Percentiles rank a stretch among this genome's conserved stretches.
Evolutionary conservation across 768 basidiomycete genomes (phyloP).

Genomic region (Boletus reticuloceps): DNA sequence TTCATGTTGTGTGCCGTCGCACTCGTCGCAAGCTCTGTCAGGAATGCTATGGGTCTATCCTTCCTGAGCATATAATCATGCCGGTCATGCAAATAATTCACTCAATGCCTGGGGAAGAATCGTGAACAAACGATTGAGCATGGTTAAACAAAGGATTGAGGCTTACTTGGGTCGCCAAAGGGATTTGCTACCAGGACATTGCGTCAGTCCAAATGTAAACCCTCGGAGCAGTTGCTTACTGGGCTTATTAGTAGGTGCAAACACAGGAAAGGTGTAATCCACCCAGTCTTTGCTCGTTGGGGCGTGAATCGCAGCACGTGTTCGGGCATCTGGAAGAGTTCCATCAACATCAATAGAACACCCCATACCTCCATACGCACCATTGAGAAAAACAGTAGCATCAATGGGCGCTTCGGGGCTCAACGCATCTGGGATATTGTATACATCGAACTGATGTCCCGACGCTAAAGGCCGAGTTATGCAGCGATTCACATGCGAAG

Average conservation of each 20-base stretch:
- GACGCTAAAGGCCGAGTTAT: background rate
- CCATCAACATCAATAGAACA: conserved; percentile 41
- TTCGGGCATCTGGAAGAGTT: conserved; percentile 41
- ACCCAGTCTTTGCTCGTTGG: conserved; percentile 57
- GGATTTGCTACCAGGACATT: conserved; percentile 4
- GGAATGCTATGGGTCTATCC: conserved; percentile 57
- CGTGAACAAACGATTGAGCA: background rate
- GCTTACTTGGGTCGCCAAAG: conserved; percentile 33
- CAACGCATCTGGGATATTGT: conserved; percentile 42
- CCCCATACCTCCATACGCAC: conserved; percentile 45
- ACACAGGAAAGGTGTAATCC: conserved; percentile 19
- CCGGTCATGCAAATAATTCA: conserved; percentile 15
- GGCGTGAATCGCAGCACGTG: conserved; percentile 60
- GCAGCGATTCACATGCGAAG: background rate
- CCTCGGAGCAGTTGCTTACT: conserved; percentile 9
- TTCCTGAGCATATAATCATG: background rate
- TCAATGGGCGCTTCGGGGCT: conserved; percentile 48
- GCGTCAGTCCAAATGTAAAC: background rate
- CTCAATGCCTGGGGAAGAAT: conserved; percentile 29
- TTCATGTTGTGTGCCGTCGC: conserved; percentile 46
- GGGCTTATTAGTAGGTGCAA: conserved; percentile 10
- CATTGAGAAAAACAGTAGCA: conserved; percentile 56
- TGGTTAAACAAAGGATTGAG: background rate
- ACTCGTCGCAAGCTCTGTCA: conserved; percentile 62
- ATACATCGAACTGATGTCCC: conserved; percentile 40